Base-by-base conservation (phyloP, 2,329 filamentous ascomycete species). In the Pyricularia grisea region DNA sequence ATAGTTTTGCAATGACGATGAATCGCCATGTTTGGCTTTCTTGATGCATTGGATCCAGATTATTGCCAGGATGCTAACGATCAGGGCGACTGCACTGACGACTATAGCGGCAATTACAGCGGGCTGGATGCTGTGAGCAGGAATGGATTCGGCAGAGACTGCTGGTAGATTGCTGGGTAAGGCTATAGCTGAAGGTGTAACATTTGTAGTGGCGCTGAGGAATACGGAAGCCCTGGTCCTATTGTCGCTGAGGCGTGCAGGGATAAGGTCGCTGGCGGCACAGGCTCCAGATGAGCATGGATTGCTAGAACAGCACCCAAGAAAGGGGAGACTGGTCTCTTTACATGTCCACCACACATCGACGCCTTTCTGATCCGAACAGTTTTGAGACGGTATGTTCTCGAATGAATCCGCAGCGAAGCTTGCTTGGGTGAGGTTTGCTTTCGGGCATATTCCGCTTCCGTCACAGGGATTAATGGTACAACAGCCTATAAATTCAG, bases 401-500 rank as follows among this genome's bases (percentile, higher is more conserved):
- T 68, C 55, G 66, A 76, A 76, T 7, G 70, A 70, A 10, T 71
- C 67, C 0, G 68, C 28, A 25, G 75, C 70, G 67, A 79, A 81
- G 7, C 75, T 76, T 10, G 76, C 71, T 1, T 73, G 58, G 12
- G 66, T 69, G 28, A 80, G 67, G 65, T 76, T 69, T 2, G 71
- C 70, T 10, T 74, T 72, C 1, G 78, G 78, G 68, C 80, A 81
- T 42, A 69, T 60, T 50, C 79, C 79, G 27, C 73, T 72, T 36
- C 71, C 72, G 50, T 72, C 70, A 60, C 72, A 73, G 17, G 72
- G 72, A 25, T 73, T 36, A 42, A 73, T 72, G 58, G 74, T 73
- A 73, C 81, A 82, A 71, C 81, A 82, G 17, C 81, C 81, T 58
- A 82, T 68, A 71, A 81, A 82, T 30, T 76, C 76, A 2, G 72